These are phyloP conservation scores for Stentor roeselii DNA, from an alignment of 73 alveolate genomes.

Conservation along the genomic window DNA sequence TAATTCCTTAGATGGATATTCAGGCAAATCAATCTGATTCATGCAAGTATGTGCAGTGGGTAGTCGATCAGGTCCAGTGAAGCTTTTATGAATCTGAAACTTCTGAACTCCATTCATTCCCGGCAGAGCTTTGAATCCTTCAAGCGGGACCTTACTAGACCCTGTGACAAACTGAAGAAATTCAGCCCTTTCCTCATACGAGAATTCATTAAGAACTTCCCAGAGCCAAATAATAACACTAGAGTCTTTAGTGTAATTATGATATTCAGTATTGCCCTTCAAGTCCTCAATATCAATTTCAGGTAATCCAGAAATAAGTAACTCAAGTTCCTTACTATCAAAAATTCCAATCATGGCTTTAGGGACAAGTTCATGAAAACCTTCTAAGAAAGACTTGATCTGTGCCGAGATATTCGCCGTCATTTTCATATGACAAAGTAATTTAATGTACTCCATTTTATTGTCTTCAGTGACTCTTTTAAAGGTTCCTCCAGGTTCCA, in stretches of 20 bases:
- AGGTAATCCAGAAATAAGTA: slow-evolving; percentile 96
- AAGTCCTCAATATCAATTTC: slow-evolving; percentile 81
- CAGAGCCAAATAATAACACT: slow-evolving; percentile 85
- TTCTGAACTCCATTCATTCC: slow-evolving; percentile 96
- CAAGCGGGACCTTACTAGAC: slow-evolving; percentile 95
- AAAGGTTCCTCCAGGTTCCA: slow-evolving; percentile 80
- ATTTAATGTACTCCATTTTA: slow-evolving; percentile 23
- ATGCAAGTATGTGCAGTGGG: slow-evolving; percentile 94
- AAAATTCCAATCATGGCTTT: slow-evolving; percentile 75
- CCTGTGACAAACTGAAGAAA: slow-evolving; percentile 89
- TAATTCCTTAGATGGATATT: background rate
- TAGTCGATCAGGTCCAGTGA: slow-evolving; percentile 71
- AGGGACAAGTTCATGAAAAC: slow-evolving; percentile 94
- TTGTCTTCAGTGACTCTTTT: slow-evolving; percentile 84
- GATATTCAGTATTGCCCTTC: slow-evolving; percentile 92
- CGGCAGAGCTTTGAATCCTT: slow-evolving; percentile 90
- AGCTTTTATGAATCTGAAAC: slow-evolving; percentile 79
- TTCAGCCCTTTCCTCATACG: slow-evolving; percentile 80
- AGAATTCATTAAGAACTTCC: slow-evolving; percentile 87
- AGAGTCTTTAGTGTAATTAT: slow-evolving; percentile 81
- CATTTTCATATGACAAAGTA: slow-evolving; percentile 38
- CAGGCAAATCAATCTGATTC: slow-evolving; percentile 4
- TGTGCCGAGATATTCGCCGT: slow-evolving; percentile 54
- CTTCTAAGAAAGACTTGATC: slow-evolving; percentile 69
- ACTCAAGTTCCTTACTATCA: slow-evolving; percentile 88